Evolutionary conservation across 768 basidiomycete genomes (phyloP), one percentile per base, ranked within the genome.

Genomic region (Termitomyces sp.): DNA sequence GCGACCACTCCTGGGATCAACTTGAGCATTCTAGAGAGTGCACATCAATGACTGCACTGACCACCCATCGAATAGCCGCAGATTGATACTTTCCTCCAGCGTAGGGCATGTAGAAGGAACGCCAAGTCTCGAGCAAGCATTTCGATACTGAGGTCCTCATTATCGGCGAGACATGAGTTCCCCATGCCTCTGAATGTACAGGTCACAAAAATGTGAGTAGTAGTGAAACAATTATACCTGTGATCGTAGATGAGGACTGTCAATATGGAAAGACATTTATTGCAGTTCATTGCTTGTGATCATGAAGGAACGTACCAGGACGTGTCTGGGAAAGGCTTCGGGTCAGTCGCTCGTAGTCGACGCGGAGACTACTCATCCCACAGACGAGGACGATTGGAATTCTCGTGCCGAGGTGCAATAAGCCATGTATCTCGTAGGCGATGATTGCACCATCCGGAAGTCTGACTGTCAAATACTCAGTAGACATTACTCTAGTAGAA

Each of bases 31-130:
- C 22, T 3, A 49, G 29, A 59, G 16, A 22, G 18, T 39, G 24
- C 8, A 26, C n/a, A 39, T 29, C 16, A 42, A 22, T 36, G 4
- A 55, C n/a, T 39, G 36, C 33, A 60, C 70, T 54, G 60, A 79
- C 80, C 80, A 54, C 80, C 80, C 80, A 82, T 80, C 2, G 80
- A 82, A 65, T 74, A 80, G 4, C 79, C 80, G 54, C 79, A 77
- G 8, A 82, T 60, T 8, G 74, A 68, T 28, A 82, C 57, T 48
- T 77, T 65, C 54, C 68, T 72, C 77, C 79, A 81, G 18, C 67
- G 63, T 18, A 82, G 58, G 48, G 63, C 60, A 20, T 65, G 57
- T 10, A 81, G 60, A n/a, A 82, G 71, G 45, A 62, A 66, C 9
- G 73, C 65, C 36, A 82, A 65, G 60, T 82, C 80, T 41, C 77